Percentiles rank a stretch among this genome's conserved stretches.
phyloP scores from a whole-genome alignment of 2,329 filamentous ascomycete genomes.

The Cercospora berteroae region DNA sequence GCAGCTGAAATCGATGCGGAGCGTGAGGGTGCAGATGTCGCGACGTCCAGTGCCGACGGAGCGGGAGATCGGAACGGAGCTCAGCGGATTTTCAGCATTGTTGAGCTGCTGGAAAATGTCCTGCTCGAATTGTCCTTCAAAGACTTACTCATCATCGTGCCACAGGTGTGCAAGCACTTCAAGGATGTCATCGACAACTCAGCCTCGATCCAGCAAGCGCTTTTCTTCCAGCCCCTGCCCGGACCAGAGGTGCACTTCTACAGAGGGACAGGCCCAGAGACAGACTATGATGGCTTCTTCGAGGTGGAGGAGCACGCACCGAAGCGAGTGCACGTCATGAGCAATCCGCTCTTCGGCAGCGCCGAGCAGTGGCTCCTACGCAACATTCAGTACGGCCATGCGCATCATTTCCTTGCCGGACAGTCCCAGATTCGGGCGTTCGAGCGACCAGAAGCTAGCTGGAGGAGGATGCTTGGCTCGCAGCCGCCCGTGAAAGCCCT shows the following conservation, averaged over 20 bases:
- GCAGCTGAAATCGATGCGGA: background rate
- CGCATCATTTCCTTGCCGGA: background rate
- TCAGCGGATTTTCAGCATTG: background rate
- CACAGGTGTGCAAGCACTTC: conserved; percentile 15
- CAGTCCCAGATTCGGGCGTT: background rate
- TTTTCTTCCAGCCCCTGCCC: conserved; percentile 14
- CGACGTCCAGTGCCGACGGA: background rate
- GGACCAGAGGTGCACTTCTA: background rate
- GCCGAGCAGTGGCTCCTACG: background rate
- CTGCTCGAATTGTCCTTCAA: background rate
- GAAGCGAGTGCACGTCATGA: background rate
- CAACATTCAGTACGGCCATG: background rate
- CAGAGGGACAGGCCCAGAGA: background rate
- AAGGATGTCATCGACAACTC: conserved; percentile 12
- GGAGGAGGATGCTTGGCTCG: conserved; percentile 10
- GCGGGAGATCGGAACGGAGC: background rate
- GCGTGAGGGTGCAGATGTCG: background rate
- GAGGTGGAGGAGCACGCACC: background rate
- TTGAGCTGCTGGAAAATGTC: background rate
- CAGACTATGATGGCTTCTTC: background rate
- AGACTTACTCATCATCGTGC: background rate
- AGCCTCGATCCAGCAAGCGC: conserved; percentile 11
- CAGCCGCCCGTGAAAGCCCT: conserved; percentile 6
- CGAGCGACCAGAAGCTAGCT: conserved; percentile 3
- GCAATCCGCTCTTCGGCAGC: background rate